phyloP scores from a whole-genome alignment of 2,329 filamentous ascomycete genomes.

The Pseudogymnoascus sp. region DNA sequence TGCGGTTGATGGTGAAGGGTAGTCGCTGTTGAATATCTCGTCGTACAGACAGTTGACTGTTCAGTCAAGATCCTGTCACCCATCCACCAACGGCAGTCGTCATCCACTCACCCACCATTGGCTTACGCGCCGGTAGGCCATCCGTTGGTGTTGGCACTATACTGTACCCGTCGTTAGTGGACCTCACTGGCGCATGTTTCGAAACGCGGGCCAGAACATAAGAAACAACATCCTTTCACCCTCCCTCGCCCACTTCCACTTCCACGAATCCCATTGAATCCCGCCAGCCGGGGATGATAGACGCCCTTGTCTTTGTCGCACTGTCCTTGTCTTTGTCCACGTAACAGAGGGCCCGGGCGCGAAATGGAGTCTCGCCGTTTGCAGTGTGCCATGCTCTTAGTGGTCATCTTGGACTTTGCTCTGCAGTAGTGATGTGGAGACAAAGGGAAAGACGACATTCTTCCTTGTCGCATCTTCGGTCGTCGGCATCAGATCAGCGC shows the following conservation, averaged over 20 bases:
- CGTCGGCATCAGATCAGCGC: not conserved
- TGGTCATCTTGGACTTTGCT: not conserved
- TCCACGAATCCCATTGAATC: not conserved
- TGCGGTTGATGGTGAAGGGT: not conserved
- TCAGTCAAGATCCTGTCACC: not conserved
- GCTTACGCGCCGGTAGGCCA: not conserved
- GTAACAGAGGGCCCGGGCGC: not conserved
- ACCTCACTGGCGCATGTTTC: not conserved
- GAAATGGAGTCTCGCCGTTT: not conserved
- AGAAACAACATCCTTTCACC: not conserved
- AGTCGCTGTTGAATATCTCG: not conserved
- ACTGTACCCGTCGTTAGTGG: not conserved
- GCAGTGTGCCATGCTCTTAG: not conserved
- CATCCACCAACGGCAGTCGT: not conserved
- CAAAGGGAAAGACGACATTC: not conserved
- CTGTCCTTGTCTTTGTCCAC: not conserved
- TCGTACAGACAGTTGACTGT: not conserved
- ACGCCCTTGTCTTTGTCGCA: not conserved
- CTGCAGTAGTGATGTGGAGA: not conserved
- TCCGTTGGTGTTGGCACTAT: not conserved
- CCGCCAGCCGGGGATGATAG: not conserved
- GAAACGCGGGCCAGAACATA: not conserved
- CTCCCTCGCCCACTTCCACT: not conserved
- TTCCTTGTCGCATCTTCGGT: not conserved
- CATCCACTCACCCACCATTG: not conserved